Evolutionary conservation across 1,284 basidiomycete species (phyloP).

Genomic region (Cutaneotrichosporon curvatum): DNA sequence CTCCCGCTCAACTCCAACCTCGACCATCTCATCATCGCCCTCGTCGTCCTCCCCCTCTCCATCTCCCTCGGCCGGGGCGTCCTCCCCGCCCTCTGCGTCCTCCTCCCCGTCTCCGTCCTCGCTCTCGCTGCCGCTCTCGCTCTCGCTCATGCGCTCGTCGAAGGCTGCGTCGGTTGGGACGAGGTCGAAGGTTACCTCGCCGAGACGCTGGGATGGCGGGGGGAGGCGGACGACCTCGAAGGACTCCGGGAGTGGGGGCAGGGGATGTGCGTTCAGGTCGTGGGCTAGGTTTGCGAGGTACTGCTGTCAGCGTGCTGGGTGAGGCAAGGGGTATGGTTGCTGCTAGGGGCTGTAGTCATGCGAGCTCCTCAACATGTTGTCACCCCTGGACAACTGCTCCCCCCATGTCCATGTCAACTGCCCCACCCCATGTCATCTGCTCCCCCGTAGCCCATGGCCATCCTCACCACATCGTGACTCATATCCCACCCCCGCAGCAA

Average conservation of each 20-base stretch:
- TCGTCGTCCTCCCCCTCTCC: slow-evolving; percentile 33
- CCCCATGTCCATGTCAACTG: no score
- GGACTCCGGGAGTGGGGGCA: slow-evolving; percentile 88
- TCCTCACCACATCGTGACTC: no score
- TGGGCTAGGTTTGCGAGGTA: slow-evolving; percentile 82
- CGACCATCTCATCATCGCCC: slow-evolving; percentile 39
- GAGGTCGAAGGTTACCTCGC: slow-evolving; percentile 85
- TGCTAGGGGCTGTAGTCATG: not conserved
- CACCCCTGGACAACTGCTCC: no score
- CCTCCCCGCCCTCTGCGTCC: slow-evolving; percentile 15
- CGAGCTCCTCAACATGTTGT: no score
- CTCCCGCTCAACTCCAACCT: slow-evolving; percentile 19
- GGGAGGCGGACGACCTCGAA: slow-evolving; percentile 84
- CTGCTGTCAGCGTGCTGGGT: slow-evolving; percentile 48
- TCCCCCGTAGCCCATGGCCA: no score
- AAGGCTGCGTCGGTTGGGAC: slow-evolving; percentile 69
- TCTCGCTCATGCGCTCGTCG: slow-evolving; percentile 20
- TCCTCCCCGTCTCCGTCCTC: slow-evolving; percentile 18
- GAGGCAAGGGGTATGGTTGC: not conserved
- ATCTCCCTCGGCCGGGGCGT: slow-evolving; percentile 16
- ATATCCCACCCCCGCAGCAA: no score
- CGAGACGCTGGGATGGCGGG: slow-evolving; percentile 67
- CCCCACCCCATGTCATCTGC: no score
- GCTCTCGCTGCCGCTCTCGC: slow-evolving; percentile 21
- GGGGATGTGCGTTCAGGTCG: slow-evolving; percentile 78